Base-by-base conservation (phyloP, 495 filamentous ascomycete species). In the Bombardia bombarda region DNA sequence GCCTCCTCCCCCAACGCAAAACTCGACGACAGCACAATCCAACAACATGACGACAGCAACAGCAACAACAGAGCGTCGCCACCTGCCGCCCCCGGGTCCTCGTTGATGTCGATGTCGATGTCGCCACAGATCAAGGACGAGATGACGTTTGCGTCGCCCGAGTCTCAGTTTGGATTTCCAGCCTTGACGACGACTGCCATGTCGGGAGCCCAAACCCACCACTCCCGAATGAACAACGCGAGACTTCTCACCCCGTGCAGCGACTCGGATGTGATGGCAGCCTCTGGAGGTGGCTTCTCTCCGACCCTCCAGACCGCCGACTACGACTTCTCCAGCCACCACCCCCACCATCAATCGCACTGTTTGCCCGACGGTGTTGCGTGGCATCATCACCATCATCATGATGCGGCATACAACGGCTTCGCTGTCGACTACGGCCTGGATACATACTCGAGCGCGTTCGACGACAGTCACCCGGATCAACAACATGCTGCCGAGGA, bases 191-290 rank as follows among this genome's bases (percentile, higher is more conserved):
- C 16, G 32, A 28, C 46, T 35, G 17, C 13, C 53, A 51, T 13
- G 37, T 49, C 7, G 45, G 54, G 17, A 51, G 58, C 0, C 47
- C 34, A 18, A 12, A 18, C 10, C 17, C 7, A 37, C 19, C 25
- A 33, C 10, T 16, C 13, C 14, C 13, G 32, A 3, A 10, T 14
- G 7, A 14, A 33, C 14, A 33, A 18, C 32, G 22, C 17, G 7
- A 20, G 66, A 13, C 51, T 69, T 3, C 60, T 70, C 21, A 73
- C 70, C 0, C 69, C 69, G 1, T 61, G 57, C 55, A 68, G 63
- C 57, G 70, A 73, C 36, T 55, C 52, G 1, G 69, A 72, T 36
- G 35, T 53, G n/a, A 53, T 60, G 16, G 48, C 45, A 10, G 38
- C 53, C 5, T 44, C 57, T 2, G 51, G 55, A 3, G 22, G 26